A percentile compares a stretch with the other conserved stretches of the same genome.
These are phyloP conservation scores for Tolypocladium ovalisporum DNA, from an alignment of 2,329 filamentous ascomycete species.

Conservation along the genomic window DNA sequence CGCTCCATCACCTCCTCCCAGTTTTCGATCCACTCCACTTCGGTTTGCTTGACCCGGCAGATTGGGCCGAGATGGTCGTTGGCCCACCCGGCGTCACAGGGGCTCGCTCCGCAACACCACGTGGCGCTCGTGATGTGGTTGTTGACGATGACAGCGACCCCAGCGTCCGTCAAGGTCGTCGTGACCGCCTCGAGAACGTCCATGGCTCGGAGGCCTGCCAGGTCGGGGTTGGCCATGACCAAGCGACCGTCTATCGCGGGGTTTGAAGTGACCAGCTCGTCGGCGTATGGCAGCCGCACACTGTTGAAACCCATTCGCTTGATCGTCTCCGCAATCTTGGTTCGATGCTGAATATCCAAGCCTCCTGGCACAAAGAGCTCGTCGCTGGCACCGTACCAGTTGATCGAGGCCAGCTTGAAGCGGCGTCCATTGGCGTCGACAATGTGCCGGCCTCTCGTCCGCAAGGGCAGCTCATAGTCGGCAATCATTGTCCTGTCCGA, in stretches of 20 bases:
- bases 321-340: conserved; percentile 48
- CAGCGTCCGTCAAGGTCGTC: conserved; percentile 46
- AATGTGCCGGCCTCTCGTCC: conserved; percentile 47
- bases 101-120: conserved; percentile 60
- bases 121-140: conserved; percentile 60
- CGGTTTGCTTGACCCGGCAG: conserved; percentile 51
- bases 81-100: conserved; percentile 56
- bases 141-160: conserved; percentile 56
- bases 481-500: conserved; percentile 29
- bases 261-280: conserved; percentile 55
- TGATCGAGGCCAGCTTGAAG: conserved; percentile 53
- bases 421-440: conserved; percentile 45
- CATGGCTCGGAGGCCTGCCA: conserved; percentile 44
- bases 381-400: conserved; percentile 64
- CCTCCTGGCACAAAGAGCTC: conserved; percentile 54
- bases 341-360: conserved; percentile 51
- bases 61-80: conserved; percentile 52
- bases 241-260: conserved; percentile 38
- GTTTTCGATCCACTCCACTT: conserved; percentile 54
- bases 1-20: conserved; percentile 55
- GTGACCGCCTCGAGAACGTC: conserved; percentile 52
- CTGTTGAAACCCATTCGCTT: conserved; percentile 57
- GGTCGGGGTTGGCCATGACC: conserved; percentile 48
- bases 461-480: conserved; percentile 45
- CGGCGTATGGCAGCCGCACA: conserved; percentile 56